Evolutionary conservation across 2,329 filamentous ascomycete species (phyloP).

Genomic region (Pezicula radicicola): DNA sequence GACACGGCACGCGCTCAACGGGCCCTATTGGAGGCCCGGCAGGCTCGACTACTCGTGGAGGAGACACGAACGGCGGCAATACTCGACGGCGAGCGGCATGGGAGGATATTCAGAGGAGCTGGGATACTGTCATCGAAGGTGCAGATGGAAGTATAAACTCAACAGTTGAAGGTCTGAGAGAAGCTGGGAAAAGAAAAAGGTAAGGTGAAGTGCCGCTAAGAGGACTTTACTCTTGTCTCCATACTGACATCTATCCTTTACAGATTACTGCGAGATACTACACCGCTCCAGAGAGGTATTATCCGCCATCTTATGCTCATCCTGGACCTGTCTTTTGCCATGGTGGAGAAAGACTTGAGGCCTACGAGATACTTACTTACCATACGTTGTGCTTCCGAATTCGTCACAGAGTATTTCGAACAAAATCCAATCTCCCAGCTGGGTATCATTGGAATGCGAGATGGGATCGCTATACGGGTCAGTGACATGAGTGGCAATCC

Average conservation of each 20-base stretch:
- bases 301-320: constrained; percentile 94
- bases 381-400: constrained; percentile 79
- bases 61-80: constrained; percentile 25
- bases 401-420: constrained; percentile 93
- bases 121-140: constrained; percentile 75
- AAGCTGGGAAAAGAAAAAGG: constrained; percentile 79
- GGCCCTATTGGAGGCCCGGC: constrained; percentile 21
- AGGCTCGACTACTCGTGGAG: constrained; percentile 23
- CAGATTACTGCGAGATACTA: constrained; percentile 87
- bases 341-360: constrained; percentile 91
- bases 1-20: constrained; percentile 26
- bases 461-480: constrained; percentile 81
- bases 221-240: too few species aligned
- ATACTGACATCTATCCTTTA: constrained; percentile 16
- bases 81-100: constrained; percentile 51
- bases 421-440: constrained; percentile 98
- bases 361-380: constrained; percentile 83
- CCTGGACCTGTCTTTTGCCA: constrained; percentile 87
- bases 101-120: constrained; percentile 65
- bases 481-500: constrained; percentile 92
- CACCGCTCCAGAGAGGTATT: constrained; percentile 91
- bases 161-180: constrained; percentile 68
- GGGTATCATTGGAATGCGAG: constrained; percentile 87
- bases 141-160: constrained; percentile 75
- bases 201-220: constrained; percentile 28